These are phyloP conservation scores for Xylaria sp. DNA, from an alignment of 2,329 filamentous ascomycete genomes.

Conservation along the genomic window DNA sequence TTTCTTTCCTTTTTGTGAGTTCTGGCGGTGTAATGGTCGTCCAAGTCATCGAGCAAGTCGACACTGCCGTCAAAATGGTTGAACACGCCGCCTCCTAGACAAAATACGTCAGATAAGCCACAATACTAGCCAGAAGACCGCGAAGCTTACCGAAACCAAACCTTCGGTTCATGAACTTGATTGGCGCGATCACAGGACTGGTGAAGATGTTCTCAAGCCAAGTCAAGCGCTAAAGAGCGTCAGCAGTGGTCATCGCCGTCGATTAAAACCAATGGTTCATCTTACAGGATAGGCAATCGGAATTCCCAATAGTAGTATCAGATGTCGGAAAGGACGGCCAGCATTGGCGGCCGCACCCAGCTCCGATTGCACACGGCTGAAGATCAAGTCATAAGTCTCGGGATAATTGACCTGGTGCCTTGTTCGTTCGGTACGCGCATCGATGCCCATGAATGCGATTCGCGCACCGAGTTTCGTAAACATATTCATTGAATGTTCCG, in stretches of 20 bases:
- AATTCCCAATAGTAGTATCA: conserved; percentile 88
- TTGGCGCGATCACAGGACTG: conserved; percentile 86
- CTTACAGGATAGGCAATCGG: conserved; percentile 83
- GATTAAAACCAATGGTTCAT: conserved; percentile 48
- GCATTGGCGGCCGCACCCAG: conserved; percentile 73
- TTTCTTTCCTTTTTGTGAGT: conserved; percentile 92
- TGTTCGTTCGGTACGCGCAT: conserved; percentile 94
- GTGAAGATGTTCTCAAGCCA: conserved; percentile 94
- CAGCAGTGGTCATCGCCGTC: conserved; percentile 33
- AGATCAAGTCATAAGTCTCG: conserved; percentile 87
- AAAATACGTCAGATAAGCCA: conserved; percentile 15
- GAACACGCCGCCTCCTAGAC: conserved; percentile 78
- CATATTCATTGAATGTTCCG: conserved; percentile 85
- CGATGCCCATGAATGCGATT: conserved; percentile 86
- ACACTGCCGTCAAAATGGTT: conserved; percentile 95
- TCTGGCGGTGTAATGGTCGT: conserved; percentile 94
- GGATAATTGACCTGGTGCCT: conserved; percentile 95
- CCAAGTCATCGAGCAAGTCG: conserved; percentile 90
- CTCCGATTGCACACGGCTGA: conserved; percentile 78
- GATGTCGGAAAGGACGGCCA: conserved; percentile 84
- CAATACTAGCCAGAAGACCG: no score
- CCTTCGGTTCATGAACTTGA: conserved; percentile 89
- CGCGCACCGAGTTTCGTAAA: conserved; percentile 85
- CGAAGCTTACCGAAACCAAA: conserved; percentile 75
- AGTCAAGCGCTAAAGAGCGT: conserved; percentile 74